These are phyloP conservation scores for Amoeboaphelidium protococcarum DNA, from an alignment of 371 early-diverging fungal species.

Conservation along the genomic window DNA sequence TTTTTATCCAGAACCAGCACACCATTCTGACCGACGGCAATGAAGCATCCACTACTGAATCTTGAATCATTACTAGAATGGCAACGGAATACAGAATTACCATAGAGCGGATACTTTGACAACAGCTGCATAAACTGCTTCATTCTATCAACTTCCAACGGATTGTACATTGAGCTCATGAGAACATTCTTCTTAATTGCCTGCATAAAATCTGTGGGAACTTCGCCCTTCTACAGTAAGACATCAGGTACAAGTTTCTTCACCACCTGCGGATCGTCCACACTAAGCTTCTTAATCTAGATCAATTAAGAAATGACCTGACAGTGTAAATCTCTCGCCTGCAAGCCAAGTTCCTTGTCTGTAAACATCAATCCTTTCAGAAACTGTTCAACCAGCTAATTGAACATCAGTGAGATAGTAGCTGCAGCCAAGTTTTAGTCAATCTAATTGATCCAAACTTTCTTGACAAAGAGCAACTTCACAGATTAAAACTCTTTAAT, in stretches of 20 bases:
- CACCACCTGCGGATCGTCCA: too few relatives aligned
- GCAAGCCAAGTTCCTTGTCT: too few relatives aligned
- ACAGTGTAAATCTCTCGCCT: not conserved
- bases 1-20: not conserved
- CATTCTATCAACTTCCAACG: not conserved
- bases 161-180: too few relatives aligned
- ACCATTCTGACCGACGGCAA: not conserved
- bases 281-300: too few relatives aligned
- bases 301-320: not conserved
- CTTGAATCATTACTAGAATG: not conserved
- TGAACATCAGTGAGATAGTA: not conserved
- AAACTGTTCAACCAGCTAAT: not conserved
- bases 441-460: not conserved
- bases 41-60: not conserved
- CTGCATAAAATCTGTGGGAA: too few relatives aligned
- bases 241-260: too few relatives aligned
- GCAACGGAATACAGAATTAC: not conserved
- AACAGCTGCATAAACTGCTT: not conserved
- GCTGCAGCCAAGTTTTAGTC: not conserved
- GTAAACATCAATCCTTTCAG: too few relatives aligned
- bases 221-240: too few relatives aligned
- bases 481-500: not conserved
- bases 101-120: not conserved
- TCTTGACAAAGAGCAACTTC: not conserved
- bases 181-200: too few relatives aligned